Evolutionary conservation across 306 rosid species (phyloP).

Genomic region (Prunus mongolica): DNA sequence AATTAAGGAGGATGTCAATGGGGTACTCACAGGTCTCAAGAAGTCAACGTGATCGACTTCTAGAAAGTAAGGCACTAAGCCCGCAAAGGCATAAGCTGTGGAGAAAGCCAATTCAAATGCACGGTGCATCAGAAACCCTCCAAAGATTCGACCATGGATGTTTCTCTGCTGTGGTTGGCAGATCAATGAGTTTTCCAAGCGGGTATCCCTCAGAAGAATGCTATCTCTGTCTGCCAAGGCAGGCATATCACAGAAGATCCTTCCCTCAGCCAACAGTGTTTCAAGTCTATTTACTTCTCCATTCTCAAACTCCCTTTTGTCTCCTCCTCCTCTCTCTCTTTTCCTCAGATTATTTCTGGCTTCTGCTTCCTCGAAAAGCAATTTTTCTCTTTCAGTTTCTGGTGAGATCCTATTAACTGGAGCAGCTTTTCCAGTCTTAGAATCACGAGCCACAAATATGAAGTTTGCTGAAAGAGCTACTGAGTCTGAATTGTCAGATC

Average conservation of each 20-base stretch:
- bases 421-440: slow-evolving; percentile 82
- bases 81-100: slow-evolving; percentile 90
- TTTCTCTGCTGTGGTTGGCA: slow-evolving; percentile 99
- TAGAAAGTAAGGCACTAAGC: slow-evolving; percentile 79
- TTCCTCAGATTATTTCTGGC: slow-evolving; percentile 64
- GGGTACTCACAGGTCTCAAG: slow-evolving; percentile 64
- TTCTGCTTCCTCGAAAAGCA: slow-evolving; percentile 73
- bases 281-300: slow-evolving; percentile 40
- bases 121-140: slow-evolving; percentile 94
- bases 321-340: slow-evolving; percentile 57
- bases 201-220: slow-evolving; percentile 79
- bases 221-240: slow-evolving; percentile 92
- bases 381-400: slow-evolving; percentile 63
- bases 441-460: slow-evolving; percentile 96
- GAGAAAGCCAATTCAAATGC: slow-evolving; percentile 96
- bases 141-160: slow-evolving; percentile 92
- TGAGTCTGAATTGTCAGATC: slow-evolving; percentile 38
- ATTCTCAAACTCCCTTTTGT: slow-evolving; percentile 43
- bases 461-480: slow-evolving; percentile 83
- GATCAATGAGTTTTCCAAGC: slow-evolving; percentile 75
- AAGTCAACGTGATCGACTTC: slow-evolving; percentile 98
- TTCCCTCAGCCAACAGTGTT: slow-evolving; percentile 64
- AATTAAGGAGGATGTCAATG: neutral
- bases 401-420: slow-evolving; percentile 77
- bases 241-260: slow-evolving; percentile 85